Base-by-base conservation (phyloP, 1,284 basidiomycete genomes). In the Laetiporus sulphureus region DNA sequence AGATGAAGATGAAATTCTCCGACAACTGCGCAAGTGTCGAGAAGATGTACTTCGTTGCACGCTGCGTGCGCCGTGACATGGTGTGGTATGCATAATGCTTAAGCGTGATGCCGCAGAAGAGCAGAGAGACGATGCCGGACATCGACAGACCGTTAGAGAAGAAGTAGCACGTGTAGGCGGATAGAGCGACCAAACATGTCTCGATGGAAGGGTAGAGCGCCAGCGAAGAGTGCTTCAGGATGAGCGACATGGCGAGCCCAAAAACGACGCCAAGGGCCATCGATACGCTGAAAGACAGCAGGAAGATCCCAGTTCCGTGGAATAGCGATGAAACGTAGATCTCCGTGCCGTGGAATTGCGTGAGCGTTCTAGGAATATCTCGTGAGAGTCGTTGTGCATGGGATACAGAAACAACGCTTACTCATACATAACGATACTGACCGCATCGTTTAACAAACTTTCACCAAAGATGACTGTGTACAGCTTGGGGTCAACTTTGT, bases 341-440 rank as follows among this genome's bases (percentile, higher is more conserved):
- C 55, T 95, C 87, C 42, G 84, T 79, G 19, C 90, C 91, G 52
- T 95, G 89, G 65, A 99, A 97, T 54, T 85, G 87, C 3, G 88
- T 86, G 36, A 98, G 69, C 0, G 94, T 97, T 64, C 92, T 93
- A 12, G n/a, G 8, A 32, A 19, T 21, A 40, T 32, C 13, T 34
- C 38, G 6, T 31, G 25, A 30, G 38, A 32, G 43, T 41, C 21
- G 16, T 19, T 21, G n/a, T n/a, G 33, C 30, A 22, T 34, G 3
- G n/a, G 24, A 38, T n/a, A 36, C 35, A 47, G 29, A 12, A 31
- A 38, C 21, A 12, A n/a, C 41, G 86, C 91, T 73, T 60, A 95
- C 91, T 99, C 95, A 66, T 98, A 99, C 91, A 99, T 96, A 66
- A 99, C 95, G 69, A 99, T 99, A 71, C 91, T 93, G 55, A 99